Conservation (phyloP, 2,329 filamentous ascomycete genomes). For the Plectosphaerella plurivora region DNA sequence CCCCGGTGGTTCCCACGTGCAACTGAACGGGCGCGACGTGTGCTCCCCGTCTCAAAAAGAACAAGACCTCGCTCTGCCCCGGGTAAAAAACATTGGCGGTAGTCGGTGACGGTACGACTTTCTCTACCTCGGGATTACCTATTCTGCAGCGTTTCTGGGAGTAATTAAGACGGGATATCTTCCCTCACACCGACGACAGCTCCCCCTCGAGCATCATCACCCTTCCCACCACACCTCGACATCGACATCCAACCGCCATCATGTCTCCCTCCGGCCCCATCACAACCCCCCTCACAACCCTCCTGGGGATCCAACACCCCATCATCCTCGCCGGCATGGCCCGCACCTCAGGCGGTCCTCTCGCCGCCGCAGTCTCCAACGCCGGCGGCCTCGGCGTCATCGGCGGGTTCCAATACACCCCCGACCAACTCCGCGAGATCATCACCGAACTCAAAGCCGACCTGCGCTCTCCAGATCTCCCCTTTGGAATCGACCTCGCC, state of each 20-base stretch:
- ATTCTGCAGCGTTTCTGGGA: too few species aligned
- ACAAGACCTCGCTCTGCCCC: too few species aligned
- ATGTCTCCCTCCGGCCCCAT: constrained; percentile 51
- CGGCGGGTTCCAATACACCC: constrained; percentile 68
- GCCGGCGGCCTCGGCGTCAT: constrained; percentile 80
- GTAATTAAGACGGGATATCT: background rate
- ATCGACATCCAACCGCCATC: constrained; percentile 3
- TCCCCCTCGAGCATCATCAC: background rate
- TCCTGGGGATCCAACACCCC: constrained; percentile 82
- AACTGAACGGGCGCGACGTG: too few species aligned
- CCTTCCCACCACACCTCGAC: background rate
- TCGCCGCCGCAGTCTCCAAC: constrained; percentile 84
- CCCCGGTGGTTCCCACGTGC: background rate
- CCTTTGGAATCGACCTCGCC: constrained; percentile 89
- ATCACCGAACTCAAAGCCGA: constrained; percentile 80
- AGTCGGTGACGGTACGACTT: too few species aligned
- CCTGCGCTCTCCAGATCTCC: constrained; percentile 61
- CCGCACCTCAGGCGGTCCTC: constrained; percentile 69
- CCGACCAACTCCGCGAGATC: constrained; percentile 70
- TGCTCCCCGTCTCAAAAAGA: background rate
- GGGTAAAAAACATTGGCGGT: too few species aligned
- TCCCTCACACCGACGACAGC: background rate
- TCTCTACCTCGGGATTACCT: too few species aligned
- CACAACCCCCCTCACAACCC: constrained; percentile 70
- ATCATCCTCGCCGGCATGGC: constrained; percentile 95